Percentiles rank a stretch among this genome's conserved stretches.
These are phyloP conservation scores for Dactylellina parvicollis DNA, from an alignment of 2,329 filamentous ascomycete species.

Conservation along the genomic window DNA sequence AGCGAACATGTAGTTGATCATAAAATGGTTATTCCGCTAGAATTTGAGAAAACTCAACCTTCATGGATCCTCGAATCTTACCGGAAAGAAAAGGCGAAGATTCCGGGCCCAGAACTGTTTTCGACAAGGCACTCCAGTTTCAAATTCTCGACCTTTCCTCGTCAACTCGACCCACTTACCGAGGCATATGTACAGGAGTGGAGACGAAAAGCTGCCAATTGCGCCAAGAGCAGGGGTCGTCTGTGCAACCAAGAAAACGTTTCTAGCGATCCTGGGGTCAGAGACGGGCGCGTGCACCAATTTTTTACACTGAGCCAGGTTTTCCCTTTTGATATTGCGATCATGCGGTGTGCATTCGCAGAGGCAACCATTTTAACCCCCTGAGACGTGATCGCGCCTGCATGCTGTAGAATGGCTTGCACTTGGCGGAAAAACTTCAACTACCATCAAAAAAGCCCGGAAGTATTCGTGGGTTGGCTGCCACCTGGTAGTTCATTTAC, in stretches of 20 bases:
- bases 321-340: slow-evolving; percentile 11
- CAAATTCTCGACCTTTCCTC: slow-evolving; percentile 3
- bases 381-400: not conserved
- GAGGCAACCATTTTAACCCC: not conserved
- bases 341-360: slow-evolving; percentile 6
- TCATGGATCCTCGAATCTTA: not conserved
- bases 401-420: not conserved
- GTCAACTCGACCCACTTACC: slow-evolving; percentile 16
- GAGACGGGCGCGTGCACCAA: slow-evolving; percentile 15
- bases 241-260: slow-evolving; percentile 20
- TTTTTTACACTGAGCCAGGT: not conserved
- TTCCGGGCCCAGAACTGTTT: slow-evolving; percentile 17
- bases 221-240: slow-evolving; percentile 24
- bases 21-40: no score
- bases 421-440: slow-evolving; percentile 23
- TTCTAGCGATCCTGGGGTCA: slow-evolving; percentile 23
- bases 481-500: no score
- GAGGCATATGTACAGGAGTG: slow-evolving; percentile 37
- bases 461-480: no score
- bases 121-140: not conserved
- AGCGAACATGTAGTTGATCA: no score
- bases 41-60: no score
- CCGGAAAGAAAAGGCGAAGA: slow-evolving; percentile 31
- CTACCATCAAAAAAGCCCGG: slow-evolving; percentile 2
- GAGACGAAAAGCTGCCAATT: slow-evolving; percentile 17